A percentile compares a stretch with the other conserved stretches of the same genome.
These are phyloP conservation scores for Globisporangium iwayamae DNA, from an alignment of 352 stramenopile species.

Conservation along the genomic window DNA sequence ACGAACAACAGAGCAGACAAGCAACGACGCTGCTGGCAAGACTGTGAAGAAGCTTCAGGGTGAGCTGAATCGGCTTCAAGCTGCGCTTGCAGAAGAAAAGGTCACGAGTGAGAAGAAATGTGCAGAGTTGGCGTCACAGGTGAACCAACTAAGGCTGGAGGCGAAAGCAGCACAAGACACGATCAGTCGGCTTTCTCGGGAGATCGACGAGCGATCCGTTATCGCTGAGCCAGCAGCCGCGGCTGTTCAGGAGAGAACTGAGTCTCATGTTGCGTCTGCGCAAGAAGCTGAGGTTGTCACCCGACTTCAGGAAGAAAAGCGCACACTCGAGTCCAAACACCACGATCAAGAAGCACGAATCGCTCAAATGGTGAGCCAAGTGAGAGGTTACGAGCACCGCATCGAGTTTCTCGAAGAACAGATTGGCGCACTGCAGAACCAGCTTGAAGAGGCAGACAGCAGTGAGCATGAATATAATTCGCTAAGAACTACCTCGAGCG, in stretches of 20 bases:
- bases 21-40: neutral
- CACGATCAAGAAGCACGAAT: conserved; percentile 26
- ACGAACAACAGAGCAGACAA: neutral
- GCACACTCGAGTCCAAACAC: conserved; percentile 20
- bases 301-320: conserved; percentile 22
- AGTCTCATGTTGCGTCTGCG: neutral
- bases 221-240: neutral
- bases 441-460: neutral
- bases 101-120: neutral
- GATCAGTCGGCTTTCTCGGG: conserved; percentile 1
- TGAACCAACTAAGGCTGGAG: conserved; percentile 1
- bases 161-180: neutral
- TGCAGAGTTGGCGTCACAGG: neutral
- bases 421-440: conserved; percentile 8
- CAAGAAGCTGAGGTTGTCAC: conserved; percentile 4
- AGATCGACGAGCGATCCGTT: neutral
- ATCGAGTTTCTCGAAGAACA: conserved; percentile 12
- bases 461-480: neutral
- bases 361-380: conserved; percentile 19
- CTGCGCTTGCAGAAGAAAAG: neutral
- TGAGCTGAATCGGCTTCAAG: neutral
- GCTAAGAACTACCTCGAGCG: neutral
- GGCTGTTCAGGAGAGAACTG: neutral
- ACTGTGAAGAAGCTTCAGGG: neutral
- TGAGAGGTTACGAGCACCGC: conserved; percentile 17